Conservation (phyloP, 164 flowering plant species). For the Annona squamosa region DNA sequence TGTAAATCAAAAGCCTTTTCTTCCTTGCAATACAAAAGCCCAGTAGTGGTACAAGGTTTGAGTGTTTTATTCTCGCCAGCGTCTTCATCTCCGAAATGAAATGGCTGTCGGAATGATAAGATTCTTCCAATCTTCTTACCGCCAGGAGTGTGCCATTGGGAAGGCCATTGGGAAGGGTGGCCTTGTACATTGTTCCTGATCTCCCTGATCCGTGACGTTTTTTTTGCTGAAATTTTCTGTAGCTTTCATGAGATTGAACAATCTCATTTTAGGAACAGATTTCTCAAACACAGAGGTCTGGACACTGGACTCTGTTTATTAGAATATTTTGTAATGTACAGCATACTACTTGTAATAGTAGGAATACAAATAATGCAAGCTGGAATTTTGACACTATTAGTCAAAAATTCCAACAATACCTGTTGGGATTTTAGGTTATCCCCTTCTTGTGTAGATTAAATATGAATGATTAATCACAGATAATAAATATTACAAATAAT, state of each 20-base stretch:
- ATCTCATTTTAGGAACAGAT: conserved; percentile 13
- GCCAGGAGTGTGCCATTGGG: conserved; percentile 40
- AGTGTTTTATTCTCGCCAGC: conserved; percentile 49
- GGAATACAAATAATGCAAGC: too few relatives aligned
- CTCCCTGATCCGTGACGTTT: conserved; percentile 18
- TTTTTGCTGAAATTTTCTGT: conserved; percentile 18
- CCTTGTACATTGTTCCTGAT: conserved; percentile 23
- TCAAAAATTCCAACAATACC: too few relatives aligned
- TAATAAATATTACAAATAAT: too few relatives aligned
- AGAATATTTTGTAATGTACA: background rate
- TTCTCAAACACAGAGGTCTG: conserved; percentile 44
- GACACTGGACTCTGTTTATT: conserved; percentile 1
- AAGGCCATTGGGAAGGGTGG: conserved; percentile 35
- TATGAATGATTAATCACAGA: too few relatives aligned
- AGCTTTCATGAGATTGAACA: conserved; percentile 20
- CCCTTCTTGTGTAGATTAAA: too few relatives aligned
- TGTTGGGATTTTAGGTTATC: too few relatives aligned
- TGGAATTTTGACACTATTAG: too few relatives aligned
- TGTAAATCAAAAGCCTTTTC: conserved; percentile 58
- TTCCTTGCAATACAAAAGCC: conserved; percentile 56
- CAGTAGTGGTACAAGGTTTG: conserved; percentile 52
- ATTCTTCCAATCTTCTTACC: conserved; percentile 59
- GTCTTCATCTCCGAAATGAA: conserved; percentile 59
- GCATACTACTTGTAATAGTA: background rate
- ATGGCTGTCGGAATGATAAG: conserved; percentile 55